These are phyloP conservation scores for Solanum hybrid DNA, from an alignment of 305 asterid species.

Conservation along the genomic window DNA sequence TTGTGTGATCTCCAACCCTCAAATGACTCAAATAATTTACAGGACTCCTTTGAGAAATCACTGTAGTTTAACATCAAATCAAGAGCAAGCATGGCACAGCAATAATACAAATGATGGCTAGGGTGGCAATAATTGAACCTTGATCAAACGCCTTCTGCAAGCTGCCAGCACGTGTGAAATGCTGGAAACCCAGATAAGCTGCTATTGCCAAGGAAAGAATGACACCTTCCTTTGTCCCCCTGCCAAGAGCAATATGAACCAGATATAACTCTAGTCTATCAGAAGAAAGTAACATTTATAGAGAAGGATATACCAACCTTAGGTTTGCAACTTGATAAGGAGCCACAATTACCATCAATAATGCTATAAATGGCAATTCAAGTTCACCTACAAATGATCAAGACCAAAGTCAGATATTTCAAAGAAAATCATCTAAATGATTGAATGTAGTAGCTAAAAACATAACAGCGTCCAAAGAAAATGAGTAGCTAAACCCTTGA, in stretches of 20 bases:
- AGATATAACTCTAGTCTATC: conserved; percentile 7
- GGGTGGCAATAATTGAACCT: conserved; percentile 75
- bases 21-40: conserved; percentile 10
- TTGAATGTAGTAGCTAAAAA: background rate
- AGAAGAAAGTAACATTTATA: background rate
- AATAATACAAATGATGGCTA: conserved; percentile 61
- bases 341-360: conserved; percentile 62
- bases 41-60: background rate
- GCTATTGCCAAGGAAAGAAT: conserved; percentile 57
- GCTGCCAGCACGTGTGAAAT: conserved; percentile 66
- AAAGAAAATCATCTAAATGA: background rate
- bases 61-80: conserved; percentile 27
- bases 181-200: conserved; percentile 84
- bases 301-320: conserved; percentile 45
- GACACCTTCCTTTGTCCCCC: conserved; percentile 82
- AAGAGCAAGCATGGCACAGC: conserved; percentile 64
- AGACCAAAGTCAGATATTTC: conserved; percentile 3
- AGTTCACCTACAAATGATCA: conserved; percentile 48
- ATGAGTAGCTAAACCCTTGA: background rate
- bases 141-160: conserved; percentile 61
- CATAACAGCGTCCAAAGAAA: background rate
- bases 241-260: conserved; percentile 28
- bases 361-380: conserved; percentile 68
- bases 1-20: background rate
- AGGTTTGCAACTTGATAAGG: conserved; percentile 64